A percentile compares a stretch with the other conserved stretches of the same genome.
Evolutionary conservation across 163 green algal genomes (phyloP).

Genomic region (Prototheca cutis): DNA sequence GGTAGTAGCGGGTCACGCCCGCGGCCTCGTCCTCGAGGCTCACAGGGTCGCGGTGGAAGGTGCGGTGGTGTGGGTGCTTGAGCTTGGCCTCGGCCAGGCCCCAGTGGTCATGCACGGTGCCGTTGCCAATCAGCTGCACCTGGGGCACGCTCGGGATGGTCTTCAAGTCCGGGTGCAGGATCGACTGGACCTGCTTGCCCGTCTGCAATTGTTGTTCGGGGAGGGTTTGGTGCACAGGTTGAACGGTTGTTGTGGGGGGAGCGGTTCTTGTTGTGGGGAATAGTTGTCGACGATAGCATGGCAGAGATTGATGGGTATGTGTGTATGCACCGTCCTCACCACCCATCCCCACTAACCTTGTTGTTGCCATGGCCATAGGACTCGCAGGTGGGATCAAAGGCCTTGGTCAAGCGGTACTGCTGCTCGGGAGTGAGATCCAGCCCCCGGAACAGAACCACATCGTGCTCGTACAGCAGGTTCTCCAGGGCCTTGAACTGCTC

Average conservation of each 20-base stretch:
- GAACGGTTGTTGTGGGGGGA: too few relatives aligned
- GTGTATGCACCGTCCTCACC: too few relatives aligned
- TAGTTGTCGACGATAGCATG: too few relatives aligned
- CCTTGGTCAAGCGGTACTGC: conserved; percentile 5
- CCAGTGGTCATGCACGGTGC: not conserved
- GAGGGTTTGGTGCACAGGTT: too few relatives aligned
- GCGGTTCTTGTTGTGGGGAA: too few relatives aligned
- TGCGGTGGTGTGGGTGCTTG: conserved; percentile 5
- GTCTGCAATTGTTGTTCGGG: not conserved
- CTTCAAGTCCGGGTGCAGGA: conserved; percentile 7
- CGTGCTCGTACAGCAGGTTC: conserved; percentile 1
- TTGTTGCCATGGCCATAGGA: conserved; percentile 5
- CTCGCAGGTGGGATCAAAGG: conserved; percentile 7
- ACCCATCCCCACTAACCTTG: not conserved
- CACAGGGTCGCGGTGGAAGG: conserved; percentile 5
- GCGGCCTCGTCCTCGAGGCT: conserved; percentile 3
- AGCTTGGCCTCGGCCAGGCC: conserved; percentile 2
- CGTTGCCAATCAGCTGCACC: conserved; percentile 6
- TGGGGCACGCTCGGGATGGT: conserved; percentile 4
- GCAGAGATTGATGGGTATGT: too few relatives aligned
- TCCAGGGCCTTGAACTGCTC: conserved; percentile 2
- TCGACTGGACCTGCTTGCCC: conserved; percentile 2
- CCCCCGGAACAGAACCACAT: not conserved
- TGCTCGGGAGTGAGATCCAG: not conserved
- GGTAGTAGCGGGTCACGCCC: not conserved